These are phyloP conservation scores for Mentha longifolia DNA, from an alignment of 257 asterid species.

Conservation along the genomic window DNA sequence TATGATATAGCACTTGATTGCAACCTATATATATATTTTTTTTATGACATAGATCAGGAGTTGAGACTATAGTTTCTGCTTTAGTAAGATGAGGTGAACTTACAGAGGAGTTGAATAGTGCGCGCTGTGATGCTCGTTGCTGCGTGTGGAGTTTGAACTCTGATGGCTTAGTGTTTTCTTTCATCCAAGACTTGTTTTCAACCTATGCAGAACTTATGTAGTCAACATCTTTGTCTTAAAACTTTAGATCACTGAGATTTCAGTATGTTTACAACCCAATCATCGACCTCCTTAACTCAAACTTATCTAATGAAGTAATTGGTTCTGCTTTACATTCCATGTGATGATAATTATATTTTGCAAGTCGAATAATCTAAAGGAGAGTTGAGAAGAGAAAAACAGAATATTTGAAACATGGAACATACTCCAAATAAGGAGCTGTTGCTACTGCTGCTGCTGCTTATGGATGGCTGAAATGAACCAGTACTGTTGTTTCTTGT, in stretches of 20 bases:
- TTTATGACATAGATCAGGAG: not conserved
- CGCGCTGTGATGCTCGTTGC: conserved; percentile 77
- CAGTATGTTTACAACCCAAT: too few species aligned
- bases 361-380: too few species aligned
- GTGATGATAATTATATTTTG: too few species aligned
- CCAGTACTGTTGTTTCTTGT: conserved; percentile 26
- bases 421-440: conserved; percentile 39
- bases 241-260: not conserved
- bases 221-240: not conserved
- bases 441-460: conserved; percentile 26
- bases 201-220: conserved; percentile 26
- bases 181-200: conserved; percentile 44
- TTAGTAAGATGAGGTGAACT: conserved; percentile 26
- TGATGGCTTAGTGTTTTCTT: conserved; percentile 61
- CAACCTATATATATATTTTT: conserved; percentile 52
- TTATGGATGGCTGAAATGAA: conserved; percentile 31
- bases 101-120: conserved; percentile 67
- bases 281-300: not conserved
- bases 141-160: conserved; percentile 78
- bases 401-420: not conserved
- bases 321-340: too few species aligned
- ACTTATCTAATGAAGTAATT: not conserved
- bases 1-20: conserved; percentile 56
- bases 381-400: too few species aligned
- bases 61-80: not conserved